Conservation (phyloP, 768 basidiomycete species). For the Cystobasidium ongulense region DNA sequence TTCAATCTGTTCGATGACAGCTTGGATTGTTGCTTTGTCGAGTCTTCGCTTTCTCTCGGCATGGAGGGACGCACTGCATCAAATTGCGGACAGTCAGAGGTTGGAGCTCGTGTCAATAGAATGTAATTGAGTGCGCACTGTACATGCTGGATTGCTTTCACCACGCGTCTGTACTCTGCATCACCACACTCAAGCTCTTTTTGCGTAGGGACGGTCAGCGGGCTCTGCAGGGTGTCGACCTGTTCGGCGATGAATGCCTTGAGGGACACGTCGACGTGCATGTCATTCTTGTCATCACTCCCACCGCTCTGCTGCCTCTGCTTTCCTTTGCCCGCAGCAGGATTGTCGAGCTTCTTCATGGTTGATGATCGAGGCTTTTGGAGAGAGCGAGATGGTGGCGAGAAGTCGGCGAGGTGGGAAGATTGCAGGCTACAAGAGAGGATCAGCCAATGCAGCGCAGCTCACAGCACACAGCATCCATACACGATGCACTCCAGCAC, state of each 20-base stretch:
- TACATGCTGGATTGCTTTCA: slow-evolving; percentile 1
- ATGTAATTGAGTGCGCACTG: slow-evolving; percentile 5
- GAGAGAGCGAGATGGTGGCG: slow-evolving; percentile 4
- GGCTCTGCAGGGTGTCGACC: not conserved
- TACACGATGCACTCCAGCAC: no score
- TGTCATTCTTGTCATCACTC: not conserved
- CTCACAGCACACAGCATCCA: no score
- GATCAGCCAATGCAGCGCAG: no score
- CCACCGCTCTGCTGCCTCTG: not conserved
- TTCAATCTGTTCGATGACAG: slow-evolving; percentile 15
- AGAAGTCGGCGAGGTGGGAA: no score
- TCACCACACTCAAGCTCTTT: not conserved
- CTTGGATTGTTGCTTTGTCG: not conserved
- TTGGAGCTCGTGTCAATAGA: not conserved
- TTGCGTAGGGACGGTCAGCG: not conserved
- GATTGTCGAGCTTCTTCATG: not conserved
- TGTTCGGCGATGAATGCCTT: slow-evolving; percentile 8
- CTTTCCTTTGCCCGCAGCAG: slow-evolving; percentile 15
- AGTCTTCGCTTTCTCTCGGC: not conserved
- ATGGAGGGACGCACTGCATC: not conserved
- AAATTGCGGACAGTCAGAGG: not conserved
- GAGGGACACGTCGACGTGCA: not conserved
- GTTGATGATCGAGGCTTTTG: not conserved
- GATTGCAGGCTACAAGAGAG: no score
- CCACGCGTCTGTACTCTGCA: not conserved